Evolutionary conservation across 495 filamentous ascomycete species (phyloP).

Genomic region (Xylaria sp.): DNA sequence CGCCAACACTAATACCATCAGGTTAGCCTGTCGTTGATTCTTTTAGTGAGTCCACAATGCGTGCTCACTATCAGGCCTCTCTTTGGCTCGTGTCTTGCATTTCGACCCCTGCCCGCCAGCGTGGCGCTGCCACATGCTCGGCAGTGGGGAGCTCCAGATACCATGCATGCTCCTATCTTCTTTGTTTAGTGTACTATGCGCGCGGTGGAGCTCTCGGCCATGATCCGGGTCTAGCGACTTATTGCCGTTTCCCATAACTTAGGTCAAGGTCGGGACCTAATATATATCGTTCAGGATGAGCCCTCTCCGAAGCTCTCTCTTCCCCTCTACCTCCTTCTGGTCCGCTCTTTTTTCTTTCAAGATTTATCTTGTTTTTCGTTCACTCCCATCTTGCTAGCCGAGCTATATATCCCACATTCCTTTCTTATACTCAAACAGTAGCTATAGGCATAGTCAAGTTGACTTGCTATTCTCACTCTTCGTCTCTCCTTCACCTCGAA

Average conservation of each 20-base stretch:
- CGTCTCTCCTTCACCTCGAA: conserved; percentile 34
- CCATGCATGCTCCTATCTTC: conserved; percentile 23
- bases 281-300: conserved; percentile 41
- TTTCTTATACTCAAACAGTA: conserved; percentile 35
- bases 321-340: conserved; percentile 23
- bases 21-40: background rate
- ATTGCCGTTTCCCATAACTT: conserved; percentile 26
- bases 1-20: background rate
- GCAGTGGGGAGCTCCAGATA: conserved; percentile 18
- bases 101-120: conserved; percentile 7
- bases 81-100: conserved; percentile 11
- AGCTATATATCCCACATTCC: conserved; percentile 40
- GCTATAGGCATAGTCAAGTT: conserved; percentile 25
- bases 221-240: conserved; percentile 21
- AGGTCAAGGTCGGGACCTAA: conserved; percentile 36
- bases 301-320: conserved; percentile 27
- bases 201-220: conserved; percentile 12
- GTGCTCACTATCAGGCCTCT: background rate
- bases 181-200: conserved; percentile 16
- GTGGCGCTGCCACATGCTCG: conserved; percentile 22
- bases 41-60: background rate
- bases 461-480: conserved; percentile 23
- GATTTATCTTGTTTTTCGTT: conserved; percentile 29
- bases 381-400: conserved; percentile 39
- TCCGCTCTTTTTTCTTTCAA: conserved; percentile 33